These are phyloP conservation scores for Eutypella sp. DNA, from an alignment of 2,329 filamentous ascomycete genomes.

Conservation along the genomic window DNA sequence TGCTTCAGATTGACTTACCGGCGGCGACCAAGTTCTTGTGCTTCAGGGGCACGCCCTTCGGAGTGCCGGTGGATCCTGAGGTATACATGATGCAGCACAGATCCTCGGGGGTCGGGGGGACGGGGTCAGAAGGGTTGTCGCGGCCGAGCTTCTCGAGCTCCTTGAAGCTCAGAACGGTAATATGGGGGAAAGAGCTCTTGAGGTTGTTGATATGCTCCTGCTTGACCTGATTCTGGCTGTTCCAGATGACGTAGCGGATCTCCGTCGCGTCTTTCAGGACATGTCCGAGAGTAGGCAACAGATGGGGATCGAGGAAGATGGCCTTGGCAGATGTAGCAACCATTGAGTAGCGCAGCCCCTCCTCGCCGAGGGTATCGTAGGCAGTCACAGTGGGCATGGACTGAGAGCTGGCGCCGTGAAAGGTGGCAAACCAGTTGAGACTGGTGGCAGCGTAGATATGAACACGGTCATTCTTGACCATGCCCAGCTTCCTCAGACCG, in stretches of 20 bases:
- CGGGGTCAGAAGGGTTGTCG: conserved; percentile 62
- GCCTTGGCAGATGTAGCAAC: conserved; percentile 64
- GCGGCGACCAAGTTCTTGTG: conserved; percentile 72
- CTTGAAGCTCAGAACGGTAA: conserved; percentile 46
- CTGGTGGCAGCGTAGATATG: conserved; percentile 78
- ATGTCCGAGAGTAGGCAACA: conserved; percentile 54
- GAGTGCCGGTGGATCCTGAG: conserved; percentile 75
- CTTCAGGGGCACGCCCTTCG: conserved; percentile 74
- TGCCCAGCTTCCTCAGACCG: conserved; percentile 67
- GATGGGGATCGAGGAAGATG: conserved; percentile 71
- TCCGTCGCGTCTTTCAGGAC: conserved; percentile 48
- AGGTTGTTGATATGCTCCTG: conserved; percentile 45
- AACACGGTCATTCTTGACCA: conserved; percentile 62
- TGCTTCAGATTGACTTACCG: conserved; percentile 49
- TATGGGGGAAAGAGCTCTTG: conserved; percentile 41
- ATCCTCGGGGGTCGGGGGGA: conserved; percentile 66
- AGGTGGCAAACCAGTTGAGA: conserved; percentile 46
- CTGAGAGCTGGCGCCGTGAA: conserved; percentile 59
- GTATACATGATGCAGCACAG: conserved; percentile 72
- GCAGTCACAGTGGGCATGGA: conserved; percentile 76
- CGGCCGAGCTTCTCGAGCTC: conserved; percentile 48
- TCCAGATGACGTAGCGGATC: conserved; percentile 50
- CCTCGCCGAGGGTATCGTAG: conserved; percentile 71
- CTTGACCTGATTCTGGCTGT: conserved; percentile 48
- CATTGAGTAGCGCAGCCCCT: conserved; percentile 66